These are phyloP conservation scores for Moringa oleifera DNA, from an alignment of 345 rosid species.

Conservation along the genomic window DNA sequence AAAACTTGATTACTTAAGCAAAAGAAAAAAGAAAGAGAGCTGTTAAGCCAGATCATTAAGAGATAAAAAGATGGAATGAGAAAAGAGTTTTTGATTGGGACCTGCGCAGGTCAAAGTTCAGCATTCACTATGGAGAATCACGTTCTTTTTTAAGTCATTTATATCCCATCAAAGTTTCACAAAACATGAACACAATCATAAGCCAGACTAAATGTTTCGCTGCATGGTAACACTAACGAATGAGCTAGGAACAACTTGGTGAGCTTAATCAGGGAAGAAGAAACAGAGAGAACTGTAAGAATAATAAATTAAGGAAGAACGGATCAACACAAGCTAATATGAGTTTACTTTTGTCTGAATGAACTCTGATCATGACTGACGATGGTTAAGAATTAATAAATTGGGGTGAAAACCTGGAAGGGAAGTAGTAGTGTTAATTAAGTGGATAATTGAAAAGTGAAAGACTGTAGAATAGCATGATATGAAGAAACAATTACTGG, in stretches of 20 bases:
- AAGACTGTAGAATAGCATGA: constrained; percentile 6
- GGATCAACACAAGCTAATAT: too few species aligned
- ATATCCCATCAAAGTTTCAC: constrained; percentile 17
- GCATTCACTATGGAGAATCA: constrained; percentile 11
- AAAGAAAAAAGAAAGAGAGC: not conserved
- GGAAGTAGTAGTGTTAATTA: too few species aligned
- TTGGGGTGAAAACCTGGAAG: too few species aligned
- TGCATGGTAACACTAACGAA: constrained; percentile 27
- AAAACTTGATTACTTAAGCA: constrained; percentile 5
- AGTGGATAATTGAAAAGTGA: constrained; percentile 13
- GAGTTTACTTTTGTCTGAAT: too few species aligned
- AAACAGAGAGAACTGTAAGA: too few species aligned
- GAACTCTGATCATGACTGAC: too few species aligned
- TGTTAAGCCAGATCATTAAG: too few species aligned
- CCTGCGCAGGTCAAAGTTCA: constrained; percentile 24
- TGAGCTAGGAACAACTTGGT: not conserved
- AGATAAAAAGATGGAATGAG: not conserved
- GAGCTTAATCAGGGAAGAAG: constrained; percentile 13
- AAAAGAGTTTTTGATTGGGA: not conserved
- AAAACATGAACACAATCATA: constrained; percentile 38
- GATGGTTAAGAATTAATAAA: too few species aligned
- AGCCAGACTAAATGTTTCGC: constrained; percentile 30
- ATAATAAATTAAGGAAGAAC: too few species aligned
- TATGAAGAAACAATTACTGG: constrained; percentile 18
- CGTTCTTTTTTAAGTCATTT: constrained; percentile 23